phyloP scores from a whole-genome alignment of 202 grass and related monocot genomes.

The Schoenoplectus tabernaemontani region DNA sequence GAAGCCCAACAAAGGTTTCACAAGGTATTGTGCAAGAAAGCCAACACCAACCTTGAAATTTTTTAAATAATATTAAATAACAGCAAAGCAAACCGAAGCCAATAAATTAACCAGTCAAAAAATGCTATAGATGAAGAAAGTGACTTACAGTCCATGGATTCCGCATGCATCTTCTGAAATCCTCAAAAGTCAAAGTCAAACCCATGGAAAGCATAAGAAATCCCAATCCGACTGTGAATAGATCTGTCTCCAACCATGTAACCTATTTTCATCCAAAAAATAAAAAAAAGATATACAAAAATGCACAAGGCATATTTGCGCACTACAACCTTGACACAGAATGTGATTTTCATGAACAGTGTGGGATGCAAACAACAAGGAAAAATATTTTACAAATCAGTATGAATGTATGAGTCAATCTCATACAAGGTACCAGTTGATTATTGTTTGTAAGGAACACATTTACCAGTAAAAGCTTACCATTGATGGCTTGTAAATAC shows the following conservation, averaged over 20 bases:
- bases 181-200: slow-evolving; percentile 85
- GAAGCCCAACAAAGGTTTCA: slow-evolving; percentile 85
- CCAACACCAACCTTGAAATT: slow-evolving; percentile 77
- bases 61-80: slow-evolving; percentile 28
- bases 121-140: neutral
- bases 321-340: neutral
- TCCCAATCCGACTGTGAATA: slow-evolving; percentile 80
- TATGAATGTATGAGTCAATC: neutral
- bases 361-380: neutral
- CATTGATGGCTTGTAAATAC: slow-evolving; percentile 88
- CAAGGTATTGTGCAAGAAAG: slow-evolving; percentile 77
- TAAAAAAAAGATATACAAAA: slow-evolving; percentile 21
- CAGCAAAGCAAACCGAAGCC: neutral
- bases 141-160: slow-evolving; percentile 95
- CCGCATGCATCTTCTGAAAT: slow-evolving; percentile 93
- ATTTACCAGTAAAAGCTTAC: slow-evolving; percentile 33
- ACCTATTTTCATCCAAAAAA: slow-evolving; percentile 39
- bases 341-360: slow-evolving; percentile 1
- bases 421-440: neutral
- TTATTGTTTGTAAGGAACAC: slow-evolving; percentile 16
- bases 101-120: slow-evolving; percentile 14
- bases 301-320: neutral
- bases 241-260: slow-evolving; percentile 95
- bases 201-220: slow-evolving; percentile 98
- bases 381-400: neutral